A percentile compares a stretch with the other conserved stretches of the same genome.
Evolutionary conservation across 352 stramenopile species (phyloP).

Genomic region (Pythium phragmiticola): DNA sequence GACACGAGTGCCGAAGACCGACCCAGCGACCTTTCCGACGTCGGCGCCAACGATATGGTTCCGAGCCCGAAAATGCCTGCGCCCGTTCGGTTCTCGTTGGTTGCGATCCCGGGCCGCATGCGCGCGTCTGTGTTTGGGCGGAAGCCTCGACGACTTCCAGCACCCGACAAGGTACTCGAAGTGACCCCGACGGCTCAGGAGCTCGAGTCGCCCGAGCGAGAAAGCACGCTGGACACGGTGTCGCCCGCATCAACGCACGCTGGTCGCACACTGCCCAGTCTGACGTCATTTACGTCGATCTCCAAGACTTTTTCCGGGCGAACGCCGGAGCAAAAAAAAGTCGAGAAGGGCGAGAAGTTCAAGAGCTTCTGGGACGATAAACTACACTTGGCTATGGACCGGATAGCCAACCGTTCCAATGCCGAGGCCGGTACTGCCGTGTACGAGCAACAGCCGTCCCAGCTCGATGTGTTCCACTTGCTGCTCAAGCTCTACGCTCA

Average conservation of each 20-base stretch:
- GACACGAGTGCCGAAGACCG: not conserved
- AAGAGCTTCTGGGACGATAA: conserved; percentile 81
- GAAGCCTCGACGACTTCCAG: not conserved
- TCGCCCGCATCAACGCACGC: conserved; percentile 16
- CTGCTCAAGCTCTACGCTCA: conserved; percentile 80
- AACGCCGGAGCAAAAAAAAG: conserved; percentile 1
- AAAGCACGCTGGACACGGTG: conserved; percentile 10
- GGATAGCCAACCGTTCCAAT: conserved; percentile 36
- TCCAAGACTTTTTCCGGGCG: conserved; percentile 20
- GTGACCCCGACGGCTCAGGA: not conserved
- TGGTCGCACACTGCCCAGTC: conserved; percentile 16
- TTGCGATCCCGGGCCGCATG: conserved; percentile 25
- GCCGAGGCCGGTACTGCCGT: conserved; percentile 15
- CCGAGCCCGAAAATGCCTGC: not conserved
- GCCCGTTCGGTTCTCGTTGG: conserved; percentile 19
- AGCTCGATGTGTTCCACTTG: conserved; percentile 65
- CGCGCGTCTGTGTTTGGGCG: conserved; percentile 24
- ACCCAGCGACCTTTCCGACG: conserved; percentile 7
- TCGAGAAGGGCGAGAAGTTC: conserved; percentile 63
- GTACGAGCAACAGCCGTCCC: conserved; percentile 22
- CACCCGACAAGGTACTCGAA: not conserved
- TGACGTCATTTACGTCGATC: conserved; percentile 27
- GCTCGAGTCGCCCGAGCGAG: conserved; percentile 5
- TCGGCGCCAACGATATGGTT: not conserved
- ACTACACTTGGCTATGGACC: conserved; percentile 58